Conservation (phyloP, 1,139 yeast genomes). For the Lodderomyces parapsilosis region DNA sequence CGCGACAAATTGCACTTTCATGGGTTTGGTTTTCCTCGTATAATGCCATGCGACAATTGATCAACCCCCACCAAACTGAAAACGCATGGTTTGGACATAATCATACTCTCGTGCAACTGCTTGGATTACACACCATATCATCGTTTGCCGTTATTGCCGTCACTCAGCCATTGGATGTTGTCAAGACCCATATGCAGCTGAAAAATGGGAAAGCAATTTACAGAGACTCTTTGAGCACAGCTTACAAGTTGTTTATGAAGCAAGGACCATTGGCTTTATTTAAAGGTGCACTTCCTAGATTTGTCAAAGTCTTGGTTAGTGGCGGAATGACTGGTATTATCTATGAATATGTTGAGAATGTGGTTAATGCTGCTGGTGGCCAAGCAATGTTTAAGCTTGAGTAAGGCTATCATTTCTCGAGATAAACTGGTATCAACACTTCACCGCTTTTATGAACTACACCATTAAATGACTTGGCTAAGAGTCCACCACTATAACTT, state of each 20-base stretch:
- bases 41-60: conserved; percentile 68
- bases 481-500: conserved; percentile 55
- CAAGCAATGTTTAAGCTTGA: conserved; percentile 44
- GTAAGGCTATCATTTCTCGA: conserved; percentile 20
- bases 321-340: conserved; percentile 78
- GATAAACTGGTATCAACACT: conserved; percentile 50
- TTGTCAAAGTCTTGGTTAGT: conserved; percentile 72
- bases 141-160: conserved; percentile 67
- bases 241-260: conserved; percentile 64
- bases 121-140: conserved; percentile 54
- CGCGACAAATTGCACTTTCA: conserved; percentile 77
- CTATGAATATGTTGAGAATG: conserved; percentile 59
- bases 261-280: conserved; percentile 69
- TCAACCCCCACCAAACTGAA: conserved; percentile 53
- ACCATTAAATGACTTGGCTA: conserved; percentile 54
- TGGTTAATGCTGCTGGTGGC: conserved; percentile 46
- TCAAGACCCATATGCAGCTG: conserved; percentile 87
- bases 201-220: conserved; percentile 62
- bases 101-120: conserved; percentile 39
- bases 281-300: conserved; percentile 80
- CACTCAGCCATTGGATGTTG: conserved; percentile 90
- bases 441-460: conserved; percentile 51
- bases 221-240: conserved; percentile 70
- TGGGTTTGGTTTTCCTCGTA: conserved; percentile 84
- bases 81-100: conserved; percentile 51